A percentile compares a stretch with the other conserved stretches of the same genome.
phyloP scores from a whole-genome alignment of 257 asterid species.

The Galeopsis tetrahit region DNA sequence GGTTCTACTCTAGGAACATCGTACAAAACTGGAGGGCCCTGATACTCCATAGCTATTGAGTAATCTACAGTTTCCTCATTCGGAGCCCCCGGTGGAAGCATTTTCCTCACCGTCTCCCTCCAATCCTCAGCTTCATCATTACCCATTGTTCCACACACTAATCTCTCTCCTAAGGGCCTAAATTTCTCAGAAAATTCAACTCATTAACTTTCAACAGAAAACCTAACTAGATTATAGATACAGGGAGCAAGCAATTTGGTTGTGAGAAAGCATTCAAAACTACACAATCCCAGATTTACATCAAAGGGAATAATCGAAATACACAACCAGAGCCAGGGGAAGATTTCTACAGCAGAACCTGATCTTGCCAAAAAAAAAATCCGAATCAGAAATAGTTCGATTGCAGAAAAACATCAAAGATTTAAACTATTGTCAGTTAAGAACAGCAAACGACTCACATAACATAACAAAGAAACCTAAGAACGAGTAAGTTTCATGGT shows the following conservation, averaged over 20 bases:
- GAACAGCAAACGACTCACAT: constrained; percentile 24
- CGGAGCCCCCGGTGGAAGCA: constrained; percentile 93
- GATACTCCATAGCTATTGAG: constrained; percentile 84
- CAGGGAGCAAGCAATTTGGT: constrained; percentile 28
- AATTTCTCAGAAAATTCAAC: constrained; percentile 29
- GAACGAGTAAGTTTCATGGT: constrained; percentile 32
- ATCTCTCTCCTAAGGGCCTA: constrained; percentile 28
- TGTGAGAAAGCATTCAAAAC: constrained; percentile 33
- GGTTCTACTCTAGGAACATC: constrained; percentile 80
- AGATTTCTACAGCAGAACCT: constrained; percentile 28
- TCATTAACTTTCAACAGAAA: constrained; percentile 31
- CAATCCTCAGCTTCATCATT: constrained; percentile 58
- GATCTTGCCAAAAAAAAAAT: constrained; percentile 33
- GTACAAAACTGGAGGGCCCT: constrained; percentile 73
- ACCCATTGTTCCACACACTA: constrained; percentile 50
- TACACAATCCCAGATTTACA: constrained; percentile 25
- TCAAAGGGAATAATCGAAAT: constrained; percentile 27
- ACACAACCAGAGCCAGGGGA: constrained; percentile 28
- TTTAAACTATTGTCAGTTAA: constrained; percentile 29
- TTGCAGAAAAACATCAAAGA: constrained; percentile 29
- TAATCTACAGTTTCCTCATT: constrained; percentile 76
- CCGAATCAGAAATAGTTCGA: constrained; percentile 39
- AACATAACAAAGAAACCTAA: constrained; percentile 31
- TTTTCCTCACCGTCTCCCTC: constrained; percentile 82
- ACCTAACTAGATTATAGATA: constrained; percentile 26